Evolutionary conservation across 2,329 filamentous ascomycete species (phyloP).

Genomic region (Massarina eburnea): DNA sequence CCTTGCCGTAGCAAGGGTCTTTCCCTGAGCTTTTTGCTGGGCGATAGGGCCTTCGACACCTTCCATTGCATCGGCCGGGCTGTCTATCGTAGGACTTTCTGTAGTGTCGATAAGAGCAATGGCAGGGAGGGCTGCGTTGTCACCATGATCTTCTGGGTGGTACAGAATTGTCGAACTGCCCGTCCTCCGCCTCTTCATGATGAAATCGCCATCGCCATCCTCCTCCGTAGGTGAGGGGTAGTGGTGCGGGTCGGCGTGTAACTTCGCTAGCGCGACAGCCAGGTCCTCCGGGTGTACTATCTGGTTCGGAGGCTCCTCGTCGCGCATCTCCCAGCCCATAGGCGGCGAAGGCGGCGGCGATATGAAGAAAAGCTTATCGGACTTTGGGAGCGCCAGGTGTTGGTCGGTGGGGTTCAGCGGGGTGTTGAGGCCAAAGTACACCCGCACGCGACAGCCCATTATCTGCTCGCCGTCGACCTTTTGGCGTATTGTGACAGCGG

Average conservation of each 20-base stretch:
- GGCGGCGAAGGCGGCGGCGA: constrained; percentile 64
- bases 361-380: constrained; percentile 67
- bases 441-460: constrained; percentile 60
- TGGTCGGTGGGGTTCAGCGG: constrained; percentile 43
- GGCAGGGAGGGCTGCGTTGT: constrained; percentile 60
- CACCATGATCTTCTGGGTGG: constrained; percentile 63
- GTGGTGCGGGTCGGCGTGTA: constrained; percentile 48
- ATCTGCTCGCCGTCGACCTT: constrained; percentile 74
- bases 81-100: constrained; percentile 48
- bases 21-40: constrained; percentile 37
- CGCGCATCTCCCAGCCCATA: constrained; percentile 64
- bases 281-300: constrained; percentile 66
- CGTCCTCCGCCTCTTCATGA: constrained; percentile 38
- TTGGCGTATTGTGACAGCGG: constrained; percentile 70
- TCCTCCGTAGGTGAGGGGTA: constrained; percentile 20
- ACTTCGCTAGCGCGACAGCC: constrained; percentile 56
- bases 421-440: constrained; percentile 43
- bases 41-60: constrained; percentile 40
- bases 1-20: constrained; percentile 36
- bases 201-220: constrained; percentile 19
- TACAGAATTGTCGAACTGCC: constrained; percentile 65
- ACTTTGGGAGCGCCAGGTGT: constrained; percentile 52
- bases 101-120: constrained; percentile 66
- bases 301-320: constrained; percentile 67
- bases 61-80: constrained; percentile 50